Evolutionary conservation across 2,329 filamentous ascomycete species (phyloP), one percentile per base, ranked within the genome.

Genomic region (Aspergillus sp.): DNA sequence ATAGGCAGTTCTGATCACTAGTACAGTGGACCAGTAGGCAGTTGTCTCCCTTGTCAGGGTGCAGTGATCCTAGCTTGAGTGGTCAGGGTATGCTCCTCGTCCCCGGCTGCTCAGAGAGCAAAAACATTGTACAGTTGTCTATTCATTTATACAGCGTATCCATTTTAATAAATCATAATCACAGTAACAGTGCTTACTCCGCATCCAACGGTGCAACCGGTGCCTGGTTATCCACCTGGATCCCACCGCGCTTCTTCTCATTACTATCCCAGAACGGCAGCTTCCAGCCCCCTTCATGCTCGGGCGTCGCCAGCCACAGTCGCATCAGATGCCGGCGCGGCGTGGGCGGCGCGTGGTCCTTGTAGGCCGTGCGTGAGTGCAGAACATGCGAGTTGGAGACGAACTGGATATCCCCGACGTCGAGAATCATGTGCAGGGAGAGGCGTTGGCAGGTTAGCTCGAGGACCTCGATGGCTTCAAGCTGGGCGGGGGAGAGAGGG

Each of bases 331-430:
- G 88, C 41, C 89, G 76, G 33, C 86, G 72, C 1, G 86, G 86
- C 26, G 75, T 74, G 38, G 84, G 83, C 29, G 84, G 81, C 10
- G 78, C 77, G 65, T 79, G 75, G 57, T 88, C 86, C 52, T 74
- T 86, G 68, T 94, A 94, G 29, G 78, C 86, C 0, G 88, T 94
- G 42, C 88, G 73, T 0, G 88, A 85, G 63, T 94, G 89, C 42
- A 94, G 67, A 3, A 93, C 76, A 61, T 94, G 88, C 42, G 78
- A 78, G 63, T 94, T 94, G 56, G 81, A 81, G 47, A 94, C 62
- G 68, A 94, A 91, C 68, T 94, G 89, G 52, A 94, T 90, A 60
- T 94, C 88, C 42, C 88, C 88, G 12, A 93, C 79, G 55, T 91
- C 86, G 6, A 94, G 76, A 39, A 93, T 72, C 87, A 94, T 94